Conservation (phyloP, 1,284 basidiomycete genomes). For the Sanguinoderma infundibulare region DNA sequence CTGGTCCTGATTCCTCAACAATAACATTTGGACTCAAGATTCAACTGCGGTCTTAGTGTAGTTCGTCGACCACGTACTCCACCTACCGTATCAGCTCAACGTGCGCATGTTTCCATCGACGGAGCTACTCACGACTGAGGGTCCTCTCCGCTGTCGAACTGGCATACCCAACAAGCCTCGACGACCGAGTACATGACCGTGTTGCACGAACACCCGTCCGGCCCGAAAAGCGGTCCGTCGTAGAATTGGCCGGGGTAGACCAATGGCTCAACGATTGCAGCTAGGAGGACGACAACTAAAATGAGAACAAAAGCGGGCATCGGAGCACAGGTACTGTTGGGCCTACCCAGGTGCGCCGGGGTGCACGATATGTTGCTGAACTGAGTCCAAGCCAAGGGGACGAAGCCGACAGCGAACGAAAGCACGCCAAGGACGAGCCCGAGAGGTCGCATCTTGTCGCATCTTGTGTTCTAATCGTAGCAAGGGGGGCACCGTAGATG, state of each 20-base stretch:
- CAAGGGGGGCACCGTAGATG: neutral
- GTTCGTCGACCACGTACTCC: neutral
- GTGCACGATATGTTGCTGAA: neutral
- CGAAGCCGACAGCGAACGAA: neutral
- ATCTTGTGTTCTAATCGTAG: neutral
- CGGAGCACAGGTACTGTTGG: too few relatives aligned
- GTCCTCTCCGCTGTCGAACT: neutral
- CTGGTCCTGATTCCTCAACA: neutral
- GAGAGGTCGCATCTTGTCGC: too few relatives aligned
- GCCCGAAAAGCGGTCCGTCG: neutral
- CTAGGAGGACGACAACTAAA: neutral
- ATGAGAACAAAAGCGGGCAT: neutral
- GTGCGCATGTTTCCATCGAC: neutral
- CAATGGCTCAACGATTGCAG: neutral
- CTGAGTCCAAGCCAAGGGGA: neutral
- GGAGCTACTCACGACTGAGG: neutral
- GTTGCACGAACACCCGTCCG: conserved; percentile 6
- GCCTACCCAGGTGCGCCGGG: neutral
- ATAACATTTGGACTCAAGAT: neutral
- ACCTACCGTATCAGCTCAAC: neutral
- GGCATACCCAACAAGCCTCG: neutral
- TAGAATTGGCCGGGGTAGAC: neutral
- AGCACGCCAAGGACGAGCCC: neutral
- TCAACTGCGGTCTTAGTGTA: neutral
- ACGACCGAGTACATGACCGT: conserved; percentile 6